Conservation (phyloP, 805 yeast genomes). For the Blastobotrys parvus region DNA sequence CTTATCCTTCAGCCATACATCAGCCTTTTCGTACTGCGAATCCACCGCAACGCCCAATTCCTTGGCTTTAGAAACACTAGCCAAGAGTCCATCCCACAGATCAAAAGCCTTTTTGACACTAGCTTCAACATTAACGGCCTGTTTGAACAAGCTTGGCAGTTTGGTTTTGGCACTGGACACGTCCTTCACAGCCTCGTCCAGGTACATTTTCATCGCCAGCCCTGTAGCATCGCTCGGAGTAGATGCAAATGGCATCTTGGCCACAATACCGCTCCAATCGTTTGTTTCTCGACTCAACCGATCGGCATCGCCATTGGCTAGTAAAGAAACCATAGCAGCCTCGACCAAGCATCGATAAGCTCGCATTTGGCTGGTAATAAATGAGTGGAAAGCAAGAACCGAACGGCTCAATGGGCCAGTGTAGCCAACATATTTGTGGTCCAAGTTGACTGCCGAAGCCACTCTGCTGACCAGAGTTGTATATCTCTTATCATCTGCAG, state of each 20-base stretch:
- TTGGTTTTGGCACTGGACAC: conserved; percentile 8
- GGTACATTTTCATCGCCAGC: conserved; percentile 45
- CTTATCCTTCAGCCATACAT: conserved; percentile 15
- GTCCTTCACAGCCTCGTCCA: conserved; percentile 30
- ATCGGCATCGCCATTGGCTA: conserved; percentile 45
- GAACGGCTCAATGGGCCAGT: conserved; percentile 65
- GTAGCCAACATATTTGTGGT: conserved; percentile 47
- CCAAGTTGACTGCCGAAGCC: conserved; percentile 37
- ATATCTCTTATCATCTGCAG: conserved; percentile 17
- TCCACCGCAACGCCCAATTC: conserved; percentile 24
- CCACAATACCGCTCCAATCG: conserved; percentile 53
- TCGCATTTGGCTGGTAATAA: conserved; percentile 43
- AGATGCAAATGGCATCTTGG: conserved; percentile 53
- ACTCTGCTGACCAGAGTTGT: conserved; percentile 40
- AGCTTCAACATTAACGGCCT: conserved; percentile 18
- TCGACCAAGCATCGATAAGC: conserved; percentile 49
- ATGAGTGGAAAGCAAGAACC: conserved; percentile 58
- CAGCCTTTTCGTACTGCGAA: conserved; percentile 10
- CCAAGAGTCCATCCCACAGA: conserved; percentile 23
- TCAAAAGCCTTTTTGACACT: conserved; percentile 21
- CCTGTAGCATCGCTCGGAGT: conserved; percentile 59
- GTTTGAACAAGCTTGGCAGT: conserved; percentile 20
- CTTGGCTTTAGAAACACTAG: conserved; percentile 31
- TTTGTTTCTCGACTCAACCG: conserved; percentile 38
- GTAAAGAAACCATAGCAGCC: conserved; percentile 41